Conservation (phyloP, 768 basidiomycete species). For the Clitopilus passeckerianus region DNA sequence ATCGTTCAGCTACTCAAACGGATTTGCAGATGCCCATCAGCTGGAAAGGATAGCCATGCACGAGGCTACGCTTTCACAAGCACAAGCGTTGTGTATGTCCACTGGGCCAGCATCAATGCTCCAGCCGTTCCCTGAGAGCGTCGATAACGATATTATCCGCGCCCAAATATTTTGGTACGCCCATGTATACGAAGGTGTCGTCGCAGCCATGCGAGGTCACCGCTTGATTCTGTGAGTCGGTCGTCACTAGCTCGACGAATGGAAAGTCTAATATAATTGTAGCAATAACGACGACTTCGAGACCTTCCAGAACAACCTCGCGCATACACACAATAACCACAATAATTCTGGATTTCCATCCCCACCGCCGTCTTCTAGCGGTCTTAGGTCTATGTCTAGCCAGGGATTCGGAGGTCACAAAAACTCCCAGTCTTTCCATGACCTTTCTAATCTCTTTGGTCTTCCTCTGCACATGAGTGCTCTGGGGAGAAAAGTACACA, state of each 20-base stretch:
- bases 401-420: slow-evolving; percentile 8
- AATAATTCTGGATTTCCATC: slow-evolving; percentile 11
- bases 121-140: slow-evolving; percentile 39
- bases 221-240: slow-evolving; percentile 62
- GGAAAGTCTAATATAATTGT: slow-evolving; percentile 1
- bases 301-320: slow-evolving; percentile 63
- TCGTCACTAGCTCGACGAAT: neutral
- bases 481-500: slow-evolving; percentile 75
- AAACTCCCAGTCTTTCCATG: slow-evolving; percentile 36
- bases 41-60: slow-evolving; percentile 62
- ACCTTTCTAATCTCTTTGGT: slow-evolving; percentile 56
- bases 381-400: slow-evolving; percentile 9
- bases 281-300: slow-evolving; percentile 76
- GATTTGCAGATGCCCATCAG: slow-evolving; percentile 33
- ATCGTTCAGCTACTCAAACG: slow-evolving; percentile 2
- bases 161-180: slow-evolving; percentile 90
- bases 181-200: slow-evolving; percentile 79
- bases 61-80: slow-evolving; percentile 79
- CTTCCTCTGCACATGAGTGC: slow-evolving; percentile 72
- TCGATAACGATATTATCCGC: slow-evolving; percentile 60
- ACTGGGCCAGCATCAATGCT: slow-evolving; percentile 17
- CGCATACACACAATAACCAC: slow-evolving; percentile 26
- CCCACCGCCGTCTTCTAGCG: slow-evolving; percentile 11
- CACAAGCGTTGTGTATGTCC: slow-evolving; percentile 65
- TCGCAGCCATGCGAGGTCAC: slow-evolving; percentile 79